A percentile compares a stretch with the other conserved stretches of the same genome.
phyloP scores from a whole-genome alignment of 2,329 filamentous ascomycete species.

The Phoma sp. region DNA sequence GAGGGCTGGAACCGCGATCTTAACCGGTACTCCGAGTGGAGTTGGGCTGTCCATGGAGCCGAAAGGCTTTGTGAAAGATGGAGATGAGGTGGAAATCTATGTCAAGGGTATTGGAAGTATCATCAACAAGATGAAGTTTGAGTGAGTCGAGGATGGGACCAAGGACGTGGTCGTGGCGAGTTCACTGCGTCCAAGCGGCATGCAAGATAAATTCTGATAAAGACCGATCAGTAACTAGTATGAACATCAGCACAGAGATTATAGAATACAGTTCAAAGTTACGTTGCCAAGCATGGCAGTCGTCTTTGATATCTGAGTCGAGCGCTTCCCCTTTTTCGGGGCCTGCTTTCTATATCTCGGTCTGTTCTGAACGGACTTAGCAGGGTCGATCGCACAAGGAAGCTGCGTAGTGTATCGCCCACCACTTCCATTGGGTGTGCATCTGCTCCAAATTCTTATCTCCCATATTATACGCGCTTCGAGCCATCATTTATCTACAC shows the following conservation, averaged over 20 bases:
- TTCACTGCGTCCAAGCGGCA: background rate
- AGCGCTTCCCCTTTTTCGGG: background rate
- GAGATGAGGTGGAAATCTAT: constrained; percentile 44
- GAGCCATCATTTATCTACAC: background rate
- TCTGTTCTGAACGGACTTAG: background rate
- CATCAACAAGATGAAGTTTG: constrained; percentile 44
- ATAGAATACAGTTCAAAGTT: no score
- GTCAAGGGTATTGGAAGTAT: constrained; percentile 46
- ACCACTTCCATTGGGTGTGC: background rate
- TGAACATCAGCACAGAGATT: no score
- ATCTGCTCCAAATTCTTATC: background rate
- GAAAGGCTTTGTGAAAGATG: constrained; percentile 46
- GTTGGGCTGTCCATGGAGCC: constrained; percentile 48
- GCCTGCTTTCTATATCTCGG: background rate
- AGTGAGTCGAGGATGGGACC: constrained; percentile 19
- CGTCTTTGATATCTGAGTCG: background rate
- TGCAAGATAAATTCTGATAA: background rate
- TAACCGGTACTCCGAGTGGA: constrained; percentile 58
- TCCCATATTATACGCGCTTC: background rate
- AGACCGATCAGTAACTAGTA: background rate
- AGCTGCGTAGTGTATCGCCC: background rate
- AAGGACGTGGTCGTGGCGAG: background rate
- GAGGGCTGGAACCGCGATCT: constrained; percentile 54
- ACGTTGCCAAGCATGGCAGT: no score
- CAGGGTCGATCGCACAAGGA: background rate